Conservation (phyloP, 2,329 filamentous ascomycete species). For the Xylaria sp. region DNA sequence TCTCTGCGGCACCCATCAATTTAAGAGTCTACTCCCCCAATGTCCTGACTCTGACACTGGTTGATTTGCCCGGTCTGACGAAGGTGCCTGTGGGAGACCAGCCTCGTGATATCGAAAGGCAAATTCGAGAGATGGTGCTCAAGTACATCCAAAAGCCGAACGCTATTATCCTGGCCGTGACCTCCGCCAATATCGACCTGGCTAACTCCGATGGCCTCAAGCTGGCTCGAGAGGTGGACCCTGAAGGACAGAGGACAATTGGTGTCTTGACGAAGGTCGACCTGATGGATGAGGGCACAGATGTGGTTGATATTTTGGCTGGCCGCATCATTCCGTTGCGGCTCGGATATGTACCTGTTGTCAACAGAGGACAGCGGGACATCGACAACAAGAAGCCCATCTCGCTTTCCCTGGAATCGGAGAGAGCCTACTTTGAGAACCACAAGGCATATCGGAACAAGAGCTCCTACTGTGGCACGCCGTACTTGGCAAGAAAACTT, state of each 20-base stretch:
- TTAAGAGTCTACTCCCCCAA: slow-evolving; percentile 98
- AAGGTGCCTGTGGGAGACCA: slow-evolving; percentile 97
- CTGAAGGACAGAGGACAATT: slow-evolving; percentile 95
- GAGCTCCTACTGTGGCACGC: slow-evolving; percentile 96
- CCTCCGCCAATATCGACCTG: slow-evolving; percentile 94
- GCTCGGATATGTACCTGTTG: slow-evolving; percentile 93
- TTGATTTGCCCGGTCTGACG: slow-evolving; percentile 94
- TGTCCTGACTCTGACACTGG: slow-evolving; percentile 92
- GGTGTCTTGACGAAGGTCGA: slow-evolving; percentile 99
- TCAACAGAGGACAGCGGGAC: slow-evolving; percentile 96
- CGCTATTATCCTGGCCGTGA: slow-evolving; percentile 95
- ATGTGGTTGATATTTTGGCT: slow-evolving; percentile 97
- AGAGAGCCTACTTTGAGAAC: slow-evolving; percentile 97
- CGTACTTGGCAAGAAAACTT: slow-evolving; percentile 93
- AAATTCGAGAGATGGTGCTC: slow-evolving; percentile 97
- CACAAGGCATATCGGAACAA: slow-evolving; percentile 99
- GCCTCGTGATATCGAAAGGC: slow-evolving; percentile 92
- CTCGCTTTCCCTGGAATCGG: slow-evolving; percentile 84
- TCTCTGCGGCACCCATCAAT: slow-evolving; percentile 96
- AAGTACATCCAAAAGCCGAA: slow-evolving; percentile 99
- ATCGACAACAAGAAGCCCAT: slow-evolving; percentile 99
- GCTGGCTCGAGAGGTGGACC: slow-evolving; percentile 93
- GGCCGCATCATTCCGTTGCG: slow-evolving; percentile 95
- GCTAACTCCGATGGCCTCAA: slow-evolving; percentile 98
- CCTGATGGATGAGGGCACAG: slow-evolving; percentile 97